Conservation (phyloP, 495 filamentous ascomycete species). For the Aspergillus campestris region DNA sequence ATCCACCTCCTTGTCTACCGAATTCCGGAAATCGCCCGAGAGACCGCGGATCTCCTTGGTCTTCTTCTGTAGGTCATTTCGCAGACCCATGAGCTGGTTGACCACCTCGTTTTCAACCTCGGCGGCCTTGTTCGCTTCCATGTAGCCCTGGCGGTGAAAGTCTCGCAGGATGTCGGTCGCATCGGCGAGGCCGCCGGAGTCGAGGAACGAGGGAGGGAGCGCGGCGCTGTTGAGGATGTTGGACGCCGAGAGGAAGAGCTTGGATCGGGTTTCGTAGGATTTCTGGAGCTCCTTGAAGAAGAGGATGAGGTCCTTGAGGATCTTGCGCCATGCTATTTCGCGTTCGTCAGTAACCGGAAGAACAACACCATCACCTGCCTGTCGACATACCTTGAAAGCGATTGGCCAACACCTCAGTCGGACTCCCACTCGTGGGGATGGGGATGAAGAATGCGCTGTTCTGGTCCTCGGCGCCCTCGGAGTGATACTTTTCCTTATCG, state of each 20-base stretch:
- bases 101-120: conserved; percentile 91
- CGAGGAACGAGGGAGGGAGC: conserved; percentile 61
- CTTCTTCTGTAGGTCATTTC: conserved; percentile 86
- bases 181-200: conserved; percentile 75
- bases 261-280: conserved; percentile 80
- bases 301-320: conserved; percentile 87
- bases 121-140: conserved; percentile 77
- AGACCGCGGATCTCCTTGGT: conserved; percentile 95
- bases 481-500: conserved; percentile 45
- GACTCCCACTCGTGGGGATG: conserved; percentile 76
- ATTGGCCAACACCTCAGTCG: conserved; percentile 82
- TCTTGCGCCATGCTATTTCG: conserved; percentile 77
- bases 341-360: conserved; percentile 10
- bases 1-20: conserved; percentile 49
- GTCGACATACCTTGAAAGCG: conserved; percentile 72
- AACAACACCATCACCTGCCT: not conserved
- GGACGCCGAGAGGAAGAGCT: conserved; percentile 72
- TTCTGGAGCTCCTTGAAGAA: conserved; percentile 92
- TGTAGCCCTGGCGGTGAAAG: conserved; percentile 74
- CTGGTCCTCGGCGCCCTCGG: conserved; percentile 55
- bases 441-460: conserved; percentile 85
- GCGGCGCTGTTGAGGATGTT: conserved; percentile 76
- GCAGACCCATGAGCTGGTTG: conserved; percentile 70
- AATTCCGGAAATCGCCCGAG: conserved; percentile 89
- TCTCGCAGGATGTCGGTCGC: conserved; percentile 70